A percentile compares a stretch with the other conserved stretches of the same genome.
These are phyloP conservation scores for Daedaleopsis nitida DNA, from an alignment of 768 basidiomycete species.

Conservation along the genomic window DNA sequence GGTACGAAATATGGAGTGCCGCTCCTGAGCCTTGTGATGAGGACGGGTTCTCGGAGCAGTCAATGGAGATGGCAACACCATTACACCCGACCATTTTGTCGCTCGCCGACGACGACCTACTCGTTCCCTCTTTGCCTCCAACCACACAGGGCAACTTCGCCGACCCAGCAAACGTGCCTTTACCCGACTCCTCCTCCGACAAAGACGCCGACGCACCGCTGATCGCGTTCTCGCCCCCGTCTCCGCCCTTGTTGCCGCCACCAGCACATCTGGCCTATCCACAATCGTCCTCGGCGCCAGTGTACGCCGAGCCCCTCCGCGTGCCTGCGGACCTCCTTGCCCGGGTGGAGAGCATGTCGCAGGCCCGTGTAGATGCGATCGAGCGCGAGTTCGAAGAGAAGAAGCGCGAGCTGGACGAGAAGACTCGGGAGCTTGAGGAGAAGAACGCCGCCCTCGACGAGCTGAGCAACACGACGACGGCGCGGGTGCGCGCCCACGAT, in stretches of 20 bases:
- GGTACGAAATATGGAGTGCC: background rate
- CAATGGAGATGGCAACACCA: constrained; percentile 27
- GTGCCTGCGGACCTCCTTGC: constrained; percentile 1
- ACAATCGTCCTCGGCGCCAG: background rate
- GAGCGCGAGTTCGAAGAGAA: constrained; percentile 15
- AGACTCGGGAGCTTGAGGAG: constrained; percentile 12
- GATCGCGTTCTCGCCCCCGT: background rate
- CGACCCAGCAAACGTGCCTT: constrained; percentile 11
- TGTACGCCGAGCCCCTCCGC: background rate
- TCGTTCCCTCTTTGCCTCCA: background rate
- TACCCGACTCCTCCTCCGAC: constrained; percentile 9
- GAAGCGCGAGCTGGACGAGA: constrained; percentile 6
- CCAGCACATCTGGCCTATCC: background rate
- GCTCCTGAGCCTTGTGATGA: background rate
- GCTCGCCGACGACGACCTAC: constrained; percentile 12
- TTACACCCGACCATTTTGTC: constrained; percentile 22
- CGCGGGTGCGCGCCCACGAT: background rate
- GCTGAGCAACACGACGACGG: background rate
- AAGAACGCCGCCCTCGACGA: constrained; percentile 14
- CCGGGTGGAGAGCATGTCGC: constrained; percentile 5
- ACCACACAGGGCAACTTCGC: background rate
- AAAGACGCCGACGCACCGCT: background rate
- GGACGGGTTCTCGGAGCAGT: constrained; percentile 14
- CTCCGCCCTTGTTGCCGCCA: background rate
- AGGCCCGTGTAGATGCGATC: constrained; percentile 12